Base-by-base conservation (phyloP, 1,284 basidiomycete species). In the Puccinia novopanici region DNA sequence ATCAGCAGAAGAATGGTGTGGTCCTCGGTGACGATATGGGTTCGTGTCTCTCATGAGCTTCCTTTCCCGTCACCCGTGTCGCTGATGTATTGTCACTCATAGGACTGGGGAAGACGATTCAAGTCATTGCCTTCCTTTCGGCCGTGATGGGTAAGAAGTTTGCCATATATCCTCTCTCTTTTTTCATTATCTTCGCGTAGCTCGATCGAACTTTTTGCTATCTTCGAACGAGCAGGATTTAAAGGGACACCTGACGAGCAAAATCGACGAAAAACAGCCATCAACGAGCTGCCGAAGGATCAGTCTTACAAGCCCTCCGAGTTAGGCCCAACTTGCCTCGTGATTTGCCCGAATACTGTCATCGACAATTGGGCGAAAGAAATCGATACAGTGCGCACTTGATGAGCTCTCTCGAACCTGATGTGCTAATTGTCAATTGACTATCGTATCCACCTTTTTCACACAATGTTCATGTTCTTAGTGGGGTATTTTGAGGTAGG, bases 51-150 rank as follows among this genome's bases (percentile, higher is more conserved):
- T 50, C 50, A 27, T 73, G 9, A 17, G 22, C 67, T 19, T 34
- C 4, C 5, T 22, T 34, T 45, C 37, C n/a, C n/a, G 34, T 37
- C 45, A 68, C 59, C 40, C 15, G 27, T 54, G 22, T 34, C 2
- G 22, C 45, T 61, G 34, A 45, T 37, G 4, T 19, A 15, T 30
- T 9, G 27, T 37, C 17, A 19, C 27, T 30, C 2, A 17, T 59
- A 79, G 76, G 76, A 15, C 57, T 79, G 65, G 76, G 76, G 22
- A 79, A 79, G 68, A 79, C 76, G 19, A 79, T 79, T 45, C 76
- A 79, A 79, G 76, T 79, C 10, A 79, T 79, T 37, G 65, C 76
- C 2, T 79, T 79, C 37, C 67, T 79, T 30, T 67, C 76, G 42
- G 76, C 67, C 13, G 54, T 79, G 5, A 79, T 79, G 76, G 50